Percentiles rank a stretch among this genome's conserved stretches.
phyloP scores from a whole-genome alignment of 2,329 filamentous ascomycete genomes.

The Pyricularia sp. region DNA sequence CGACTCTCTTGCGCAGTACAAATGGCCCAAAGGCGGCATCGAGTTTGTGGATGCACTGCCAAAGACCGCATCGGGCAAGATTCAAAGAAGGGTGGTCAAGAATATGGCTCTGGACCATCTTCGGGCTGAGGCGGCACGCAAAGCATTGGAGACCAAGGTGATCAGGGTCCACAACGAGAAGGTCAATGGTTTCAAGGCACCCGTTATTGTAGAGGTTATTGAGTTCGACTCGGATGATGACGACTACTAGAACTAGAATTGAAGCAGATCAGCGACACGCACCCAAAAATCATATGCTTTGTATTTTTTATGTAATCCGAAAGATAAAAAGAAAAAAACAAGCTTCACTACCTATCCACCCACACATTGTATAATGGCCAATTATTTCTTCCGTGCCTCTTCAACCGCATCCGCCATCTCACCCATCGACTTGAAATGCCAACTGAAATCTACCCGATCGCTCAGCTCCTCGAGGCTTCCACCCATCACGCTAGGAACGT shows the following conservation, averaged over 20 bases:
- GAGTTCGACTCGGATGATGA: neutral
- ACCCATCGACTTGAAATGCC: neutral
- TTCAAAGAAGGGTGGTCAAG: neutral
- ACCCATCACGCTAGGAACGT: constrained; percentile 45
- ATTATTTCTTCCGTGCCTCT: neutral
- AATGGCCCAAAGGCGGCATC: neutral
- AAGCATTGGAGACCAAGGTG: neutral
- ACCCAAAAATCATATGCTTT: too few relatives aligned
- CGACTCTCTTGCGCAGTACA: neutral
- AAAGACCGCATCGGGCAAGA: neutral
- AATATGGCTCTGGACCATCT: neutral
- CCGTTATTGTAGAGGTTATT: neutral
- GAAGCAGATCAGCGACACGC: too few relatives aligned
- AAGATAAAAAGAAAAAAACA: neutral
- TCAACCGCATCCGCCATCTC: constrained; percentile 1
- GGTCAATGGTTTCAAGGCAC: neutral
- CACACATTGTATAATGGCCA: neutral
- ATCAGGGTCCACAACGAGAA: neutral
- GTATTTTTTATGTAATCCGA: neutral
- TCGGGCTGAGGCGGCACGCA: neutral
- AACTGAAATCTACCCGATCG: constrained; percentile 34
- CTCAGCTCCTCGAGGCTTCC: constrained; percentile 50
- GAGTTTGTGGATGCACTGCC: neutral
- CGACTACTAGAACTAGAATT: neutral
- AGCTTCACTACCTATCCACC: neutral